Base-by-base conservation (phyloP, 768 basidiomycete species). In the Boletus subparvulus region DNA sequence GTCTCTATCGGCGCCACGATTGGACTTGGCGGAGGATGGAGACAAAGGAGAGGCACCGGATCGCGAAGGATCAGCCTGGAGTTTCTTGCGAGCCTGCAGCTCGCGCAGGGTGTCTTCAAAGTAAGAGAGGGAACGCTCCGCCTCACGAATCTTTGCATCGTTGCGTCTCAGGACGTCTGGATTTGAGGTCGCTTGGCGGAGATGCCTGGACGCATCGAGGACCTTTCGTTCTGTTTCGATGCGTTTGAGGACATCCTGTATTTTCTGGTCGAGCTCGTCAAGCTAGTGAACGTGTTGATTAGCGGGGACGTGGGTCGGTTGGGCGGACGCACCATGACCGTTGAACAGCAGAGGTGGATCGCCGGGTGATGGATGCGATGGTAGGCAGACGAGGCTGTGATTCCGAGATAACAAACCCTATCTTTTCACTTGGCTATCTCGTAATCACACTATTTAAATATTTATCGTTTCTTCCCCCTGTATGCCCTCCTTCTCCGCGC, bases 171-270 rank as follows among this genome's bases (percentile, higher is more conserved):
- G 76, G 47, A 95, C 94, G 74, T 94, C 92, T 63, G 84, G 88
- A 68, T 96, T 96, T 43, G 77, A 82, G 33, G 93, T 94, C 3
- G 93, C 93, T 71, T 85, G 83, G 45, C 88, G 83, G 54, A 95
- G 79, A 62, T 83, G 80, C 69, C 88, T 83, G 30, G 87, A 85
- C 17, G 87, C 93, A 73, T 94, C 91, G 62, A 96, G 80, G 70
- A 95, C 87, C 82, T 92, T 94, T 74, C 88, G 89, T 77, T 96
- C 92, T 36, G 89, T 94, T 77, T 88, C 84, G 72, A 96, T 94
- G 73, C 90, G 89, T 74, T 84, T 88, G 77, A 87, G 84, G 66
- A 94, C 86, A 74, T 93, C 91, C 72, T 87, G 86, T 71, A 95
- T 93, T 84, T 94, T 95, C 83, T 87, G 86, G 84, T 94, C 92